Conservation (phyloP, 805 yeast genomes). For the Isabelozyma rhagii region DNA sequence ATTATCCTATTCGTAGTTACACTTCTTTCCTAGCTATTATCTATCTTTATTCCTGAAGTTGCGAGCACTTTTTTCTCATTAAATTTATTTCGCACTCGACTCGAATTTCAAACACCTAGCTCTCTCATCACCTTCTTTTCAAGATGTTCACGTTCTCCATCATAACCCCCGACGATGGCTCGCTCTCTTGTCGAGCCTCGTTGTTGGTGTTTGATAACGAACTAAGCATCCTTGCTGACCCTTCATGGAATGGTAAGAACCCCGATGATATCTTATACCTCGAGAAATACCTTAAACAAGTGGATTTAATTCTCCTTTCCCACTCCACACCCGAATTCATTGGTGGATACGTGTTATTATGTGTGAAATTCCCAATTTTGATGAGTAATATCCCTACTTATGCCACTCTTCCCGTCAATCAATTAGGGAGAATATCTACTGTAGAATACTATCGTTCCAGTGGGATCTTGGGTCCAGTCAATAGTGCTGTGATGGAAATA, state of each 20-base stretch:
- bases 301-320: constrained; percentile 75
- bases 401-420: constrained; percentile 86
- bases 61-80: background rate
- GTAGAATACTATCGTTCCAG: constrained; percentile 73
- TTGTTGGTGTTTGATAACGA: constrained; percentile 55
- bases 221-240: constrained; percentile 62
- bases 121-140: background rate
- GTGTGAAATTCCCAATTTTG: constrained; percentile 54
- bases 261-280: constrained; percentile 30
- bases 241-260: constrained; percentile 64
- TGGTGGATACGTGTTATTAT: constrained; percentile 74
- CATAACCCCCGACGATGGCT: constrained; percentile 24
- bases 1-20: too few relatives aligned
- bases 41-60: too few relatives aligned
- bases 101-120: background rate
- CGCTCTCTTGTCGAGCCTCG: constrained; percentile 41
- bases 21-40: too few relatives aligned
- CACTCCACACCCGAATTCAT: constrained; percentile 79
- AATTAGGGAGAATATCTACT: constrained; percentile 80
- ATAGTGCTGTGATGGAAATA: constrained; percentile 55
- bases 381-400: constrained; percentile 68
- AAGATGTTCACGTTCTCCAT: constrained; percentile 38
- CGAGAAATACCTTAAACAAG: constrained; percentile 33
- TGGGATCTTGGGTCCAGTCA: constrained; percentile 74
- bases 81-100: background rate